Conservation (phyloP, 805 yeast species). For the Lipomyces orientalis region DNA sequence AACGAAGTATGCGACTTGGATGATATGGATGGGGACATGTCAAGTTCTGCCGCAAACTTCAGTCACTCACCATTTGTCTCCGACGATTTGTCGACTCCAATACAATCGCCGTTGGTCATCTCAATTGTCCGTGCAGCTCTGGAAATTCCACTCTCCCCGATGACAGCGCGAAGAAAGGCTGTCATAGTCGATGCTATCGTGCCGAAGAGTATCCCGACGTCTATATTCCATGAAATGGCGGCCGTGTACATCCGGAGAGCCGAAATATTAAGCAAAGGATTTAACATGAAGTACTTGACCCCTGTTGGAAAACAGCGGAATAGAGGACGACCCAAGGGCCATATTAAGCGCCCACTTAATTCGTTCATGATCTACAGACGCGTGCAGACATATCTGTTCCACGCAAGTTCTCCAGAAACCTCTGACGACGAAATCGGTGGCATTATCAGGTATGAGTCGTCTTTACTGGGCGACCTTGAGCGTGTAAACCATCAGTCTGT, state of each 20-base stretch:
- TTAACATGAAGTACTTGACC: constrained; percentile 9
- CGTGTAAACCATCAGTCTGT: constrained; percentile 52
- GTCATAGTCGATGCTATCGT: constrained; percentile 1
- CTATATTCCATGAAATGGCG: constrained; percentile 9
- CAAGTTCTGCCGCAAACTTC: neutral
- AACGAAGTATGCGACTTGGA: neutral
- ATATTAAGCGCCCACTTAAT: constrained; percentile 54
- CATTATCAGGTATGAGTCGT: neutral
- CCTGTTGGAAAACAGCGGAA: constrained; percentile 10
- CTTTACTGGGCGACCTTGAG: constrained; percentile 24
- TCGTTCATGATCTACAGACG: constrained; percentile 56
- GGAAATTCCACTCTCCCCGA: constrained; percentile 7
- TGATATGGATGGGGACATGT: neutral
- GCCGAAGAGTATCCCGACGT: constrained; percentile 5
- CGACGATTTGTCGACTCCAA: neutral
- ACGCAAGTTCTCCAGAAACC: constrained; percentile 27
- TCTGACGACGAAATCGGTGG: neutral
- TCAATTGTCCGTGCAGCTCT: constrained; percentile 17
- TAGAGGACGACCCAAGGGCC: constrained; percentile 9
- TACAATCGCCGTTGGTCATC: constrained; percentile 3
- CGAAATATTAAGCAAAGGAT: constrained; percentile 8
- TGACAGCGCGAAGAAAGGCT: constrained; percentile 5
- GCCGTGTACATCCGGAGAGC: constrained; percentile 10
- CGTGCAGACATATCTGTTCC: constrained; percentile 47
- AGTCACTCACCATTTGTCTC: constrained; percentile 10